A percentile compares a stretch with the other conserved stretches of the same genome.
phyloP scores from a whole-genome alignment of 148 eudicot genomes.

The Dysphania ambrosioides region DNA sequence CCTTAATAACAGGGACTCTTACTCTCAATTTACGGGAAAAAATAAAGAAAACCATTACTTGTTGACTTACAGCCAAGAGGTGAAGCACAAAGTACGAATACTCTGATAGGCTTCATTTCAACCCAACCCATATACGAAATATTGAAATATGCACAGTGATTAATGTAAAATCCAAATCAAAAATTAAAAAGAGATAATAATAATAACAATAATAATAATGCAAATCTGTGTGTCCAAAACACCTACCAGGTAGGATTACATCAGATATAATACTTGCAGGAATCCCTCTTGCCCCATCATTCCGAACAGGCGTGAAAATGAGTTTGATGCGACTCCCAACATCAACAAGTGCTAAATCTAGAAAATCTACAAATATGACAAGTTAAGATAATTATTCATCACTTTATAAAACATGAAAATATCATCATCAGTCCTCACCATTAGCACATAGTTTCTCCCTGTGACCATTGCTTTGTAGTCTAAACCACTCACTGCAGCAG shows the following conservation, averaged over 20 bases:
- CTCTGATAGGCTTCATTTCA: background rate
- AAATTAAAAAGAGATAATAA: background rate
- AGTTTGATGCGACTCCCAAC: conserved; percentile 70
- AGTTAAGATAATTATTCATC: conserved; percentile 9
- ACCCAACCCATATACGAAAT: background rate
- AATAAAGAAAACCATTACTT: no score
- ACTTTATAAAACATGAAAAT: background rate
- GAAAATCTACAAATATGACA: conserved; percentile 45
- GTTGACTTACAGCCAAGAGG: background rate
- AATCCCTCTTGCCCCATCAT: conserved; percentile 62
- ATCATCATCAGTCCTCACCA: conserved; percentile 52
- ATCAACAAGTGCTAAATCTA: conserved; percentile 69
- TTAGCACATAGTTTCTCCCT: conserved; percentile 57
- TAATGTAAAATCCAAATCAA: background rate
- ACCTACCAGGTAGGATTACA: conserved; percentile 72
- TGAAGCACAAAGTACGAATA: background rate
- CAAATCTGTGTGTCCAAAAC: conserved; percentile 11
- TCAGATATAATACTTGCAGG: conserved; percentile 48
- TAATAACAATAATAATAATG: background rate
- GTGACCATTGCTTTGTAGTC: conserved; percentile 54
- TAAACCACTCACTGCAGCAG: conserved; percentile 79
- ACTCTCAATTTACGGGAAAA: no score
- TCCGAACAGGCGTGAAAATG: conserved; percentile 78
- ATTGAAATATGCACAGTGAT: background rate
- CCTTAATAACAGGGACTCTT: background rate